phyloP scores from a whole-genome alignment of 129 eudicot genomes.

The Pseudognaphalium luteoalbum region DNA sequence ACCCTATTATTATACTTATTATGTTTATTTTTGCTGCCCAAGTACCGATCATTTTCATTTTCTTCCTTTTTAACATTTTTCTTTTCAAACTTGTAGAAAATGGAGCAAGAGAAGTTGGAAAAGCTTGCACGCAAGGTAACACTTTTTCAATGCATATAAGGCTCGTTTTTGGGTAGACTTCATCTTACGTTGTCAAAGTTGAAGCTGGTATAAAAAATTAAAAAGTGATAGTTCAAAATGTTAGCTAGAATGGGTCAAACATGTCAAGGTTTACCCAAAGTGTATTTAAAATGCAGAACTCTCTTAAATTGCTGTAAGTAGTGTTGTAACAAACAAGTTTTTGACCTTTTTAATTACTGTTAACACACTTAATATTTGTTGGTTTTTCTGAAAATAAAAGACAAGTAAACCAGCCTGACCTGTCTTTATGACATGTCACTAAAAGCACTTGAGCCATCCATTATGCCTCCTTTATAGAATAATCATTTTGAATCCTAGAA shows the following conservation, averaged over 20 bases:
- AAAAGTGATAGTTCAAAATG: too few species aligned
- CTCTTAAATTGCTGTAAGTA: not conserved
- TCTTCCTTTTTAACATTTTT: slow-evolving; percentile 2
- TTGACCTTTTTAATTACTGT: not conserved
- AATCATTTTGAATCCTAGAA: not conserved
- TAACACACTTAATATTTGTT: not conserved
- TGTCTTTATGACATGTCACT: too few species aligned
- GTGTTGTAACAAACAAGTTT: not conserved
- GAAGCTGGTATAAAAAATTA: too few species aligned
- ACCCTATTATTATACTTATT: not conserved
- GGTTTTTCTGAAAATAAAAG: too few species aligned
- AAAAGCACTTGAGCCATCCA: too few species aligned
- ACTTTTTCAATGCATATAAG: not conserved
- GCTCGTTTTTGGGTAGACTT: not conserved
- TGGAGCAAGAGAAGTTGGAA: slow-evolving; percentile 87
- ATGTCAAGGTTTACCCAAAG: too few species aligned
- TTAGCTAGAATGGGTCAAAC: too few species aligned
- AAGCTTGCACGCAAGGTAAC: slow-evolving; percentile 88
- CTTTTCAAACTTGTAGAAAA: slow-evolving; percentile 51
- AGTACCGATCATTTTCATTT: too few species aligned
- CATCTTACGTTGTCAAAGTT: not conserved
- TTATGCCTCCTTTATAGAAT: not conserved
- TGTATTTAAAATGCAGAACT: not conserved
- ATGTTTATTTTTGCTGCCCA: slow-evolving; percentile 1
- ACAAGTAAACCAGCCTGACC: too few species aligned